Evolutionary conservation across 495 filamentous ascomycete genomes (phyloP).

Genomic region (Neurospora terricola): DNA sequence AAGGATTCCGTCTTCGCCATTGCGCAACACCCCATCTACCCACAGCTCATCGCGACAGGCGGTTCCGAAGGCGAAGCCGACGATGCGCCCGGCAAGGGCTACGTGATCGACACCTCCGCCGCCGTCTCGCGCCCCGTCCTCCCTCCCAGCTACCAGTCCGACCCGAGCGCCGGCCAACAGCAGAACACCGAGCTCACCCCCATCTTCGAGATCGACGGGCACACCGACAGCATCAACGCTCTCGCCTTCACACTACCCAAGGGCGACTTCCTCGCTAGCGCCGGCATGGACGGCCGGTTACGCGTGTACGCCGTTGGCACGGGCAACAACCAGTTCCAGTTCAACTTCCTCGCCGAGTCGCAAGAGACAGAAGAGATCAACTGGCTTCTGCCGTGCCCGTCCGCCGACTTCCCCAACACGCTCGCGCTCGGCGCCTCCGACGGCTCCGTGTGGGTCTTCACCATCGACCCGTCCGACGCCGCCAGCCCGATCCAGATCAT

Average conservation of each 20-base stretch:
- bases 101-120: constrained; percentile 65
- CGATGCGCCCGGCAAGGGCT: constrained; percentile 50
- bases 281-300: constrained; percentile 73
- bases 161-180: constrained; percentile 52
- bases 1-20: constrained; percentile 86
- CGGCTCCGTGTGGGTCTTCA: constrained; percentile 91
- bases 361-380: constrained; percentile 90
- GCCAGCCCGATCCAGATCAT: constrained; percentile 59
- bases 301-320: constrained; percentile 56
- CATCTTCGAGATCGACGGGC: constrained; percentile 65
- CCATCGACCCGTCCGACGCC: constrained; percentile 54
- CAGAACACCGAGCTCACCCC: constrained; percentile 46
- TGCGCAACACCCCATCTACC: constrained; percentile 75
- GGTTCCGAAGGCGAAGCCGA: constrained; percentile 73
- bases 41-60: constrained; percentile 74
- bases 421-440: constrained; percentile 87
- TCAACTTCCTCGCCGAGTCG: constrained; percentile 58
- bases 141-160: constrained; percentile 54
- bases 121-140: constrained; percentile 40
- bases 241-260: constrained; percentile 72
- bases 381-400: constrained; percentile 75
- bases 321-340: constrained; percentile 62
- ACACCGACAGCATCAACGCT: constrained; percentile 84
- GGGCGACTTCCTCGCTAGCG: constrained; percentile 78
- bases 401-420: constrained; percentile 59